Base-by-base conservation (phyloP, 768 basidiomycete genomes). In the Pholiota molesta region DNA sequence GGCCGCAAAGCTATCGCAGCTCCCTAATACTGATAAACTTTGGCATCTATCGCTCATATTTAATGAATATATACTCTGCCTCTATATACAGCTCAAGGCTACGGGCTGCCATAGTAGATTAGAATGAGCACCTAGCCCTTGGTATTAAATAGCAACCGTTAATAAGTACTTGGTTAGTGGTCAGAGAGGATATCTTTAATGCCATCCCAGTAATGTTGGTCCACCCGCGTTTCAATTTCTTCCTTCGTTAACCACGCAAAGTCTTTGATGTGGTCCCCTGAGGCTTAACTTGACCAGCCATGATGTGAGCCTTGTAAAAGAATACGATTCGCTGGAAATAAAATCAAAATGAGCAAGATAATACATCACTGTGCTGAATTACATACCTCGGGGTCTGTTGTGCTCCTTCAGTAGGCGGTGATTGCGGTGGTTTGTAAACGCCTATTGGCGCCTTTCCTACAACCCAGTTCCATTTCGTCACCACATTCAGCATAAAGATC, bases 161-260 rank as follows among this genome's bases (percentile, higher is more conserved):
- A 58, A 65, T 69, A 68, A 13, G 13, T 33, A 59, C 31, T 62
- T 47, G 62, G 58, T 53, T 54, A 61, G 59, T 62, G 64, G 70
- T 76, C 91, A 56, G 92, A 92, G 62, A 95, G 78, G 74, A 95
- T 88, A 71, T 94, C 89, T 74, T 88, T 90, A 66, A 94, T 79
- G 55, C 84, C 83, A 51, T 80, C 69, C 94, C 94, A 96, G 69
- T 95, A 96, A 45, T 82, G 74, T 66, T 74, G 72, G 57, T 86
- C 81, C n/a, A 95, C 87, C 57, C 82, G 82, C 13, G 82, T 76
- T 72, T 88, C 79, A 49, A 98, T 88, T 79, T 99, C 97, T 72
- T 94, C 83, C 75, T 95, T 94, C 54, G 94, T 97, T 62, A 98
- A 79, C 96, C 96, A 99, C 7, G 94, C 95, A 77, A 92, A 96